phyloP scores from a whole-genome alignment of 768 basidiomycete species.

The Lentinula lateritia region DNA sequence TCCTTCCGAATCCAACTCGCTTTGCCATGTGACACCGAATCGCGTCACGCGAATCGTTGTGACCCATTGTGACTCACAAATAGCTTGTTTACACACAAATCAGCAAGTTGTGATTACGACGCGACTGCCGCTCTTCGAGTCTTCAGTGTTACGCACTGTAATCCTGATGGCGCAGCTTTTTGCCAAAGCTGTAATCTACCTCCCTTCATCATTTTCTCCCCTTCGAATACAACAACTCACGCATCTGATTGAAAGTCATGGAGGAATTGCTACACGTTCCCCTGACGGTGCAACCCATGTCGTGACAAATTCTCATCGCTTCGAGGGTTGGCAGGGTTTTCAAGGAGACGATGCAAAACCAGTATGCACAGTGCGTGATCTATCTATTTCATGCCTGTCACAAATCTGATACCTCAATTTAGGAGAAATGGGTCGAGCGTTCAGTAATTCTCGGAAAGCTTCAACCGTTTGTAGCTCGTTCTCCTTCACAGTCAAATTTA shows the following conservation, averaged over 20 bases:
- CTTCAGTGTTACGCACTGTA: neutral
- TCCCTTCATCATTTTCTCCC: constrained; percentile 44
- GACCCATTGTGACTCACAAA: too few species aligned
- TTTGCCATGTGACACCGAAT: too few species aligned
- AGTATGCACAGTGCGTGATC: constrained; percentile 32
- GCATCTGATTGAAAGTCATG: constrained; percentile 45
- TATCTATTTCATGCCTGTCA: neutral
- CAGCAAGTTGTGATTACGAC: too few species aligned
- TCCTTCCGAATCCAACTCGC: too few species aligned
- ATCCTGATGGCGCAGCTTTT: constrained; percentile 23
- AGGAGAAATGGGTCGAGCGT: constrained; percentile 69
- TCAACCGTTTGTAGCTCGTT: constrained; percentile 41
- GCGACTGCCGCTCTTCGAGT: too few species aligned
- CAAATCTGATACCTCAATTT: constrained; percentile 7
- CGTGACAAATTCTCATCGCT: constrained; percentile 49
- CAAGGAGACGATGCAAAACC: constrained; percentile 17
- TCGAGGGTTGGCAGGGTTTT: constrained; percentile 50
- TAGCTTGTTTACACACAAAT: too few species aligned
- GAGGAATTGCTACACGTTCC: constrained; percentile 30
- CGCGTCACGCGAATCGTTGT: too few species aligned
- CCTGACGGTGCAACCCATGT: constrained; percentile 44
- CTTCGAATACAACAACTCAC: constrained; percentile 38
- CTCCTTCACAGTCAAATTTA: neutral
- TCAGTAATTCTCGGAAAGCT: constrained; percentile 50
- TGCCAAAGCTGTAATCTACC: constrained; percentile 35